Percentiles rank a stretch among this genome's conserved stretches.
Conservation (phyloP, 345 rosid species). For the Arabis alpina region DNA sequence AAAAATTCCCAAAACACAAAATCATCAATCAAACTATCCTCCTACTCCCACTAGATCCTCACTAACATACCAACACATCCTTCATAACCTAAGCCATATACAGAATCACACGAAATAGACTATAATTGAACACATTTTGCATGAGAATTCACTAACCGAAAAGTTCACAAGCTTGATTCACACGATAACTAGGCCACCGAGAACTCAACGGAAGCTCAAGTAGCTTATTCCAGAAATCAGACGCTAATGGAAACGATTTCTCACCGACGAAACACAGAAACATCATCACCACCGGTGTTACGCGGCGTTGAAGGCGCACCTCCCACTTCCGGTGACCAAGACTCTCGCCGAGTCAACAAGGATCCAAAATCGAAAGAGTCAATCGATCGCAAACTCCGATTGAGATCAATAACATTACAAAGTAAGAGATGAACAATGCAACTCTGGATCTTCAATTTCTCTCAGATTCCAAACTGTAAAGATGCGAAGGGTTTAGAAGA, state of each 20-base stretch:
- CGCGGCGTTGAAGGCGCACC: conserved; percentile 89
- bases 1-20: conserved; percentile 12
- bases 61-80: conserved; percentile 8
- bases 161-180: conserved; percentile 70
- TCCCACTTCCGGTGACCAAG: conserved; percentile 58
- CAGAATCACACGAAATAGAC: no score
- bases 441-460: conserved; percentile 37
- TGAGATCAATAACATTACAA: conserved; percentile 49
- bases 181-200: conserved; percentile 71
- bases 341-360: conserved; percentile 46
- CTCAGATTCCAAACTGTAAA: conserved; percentile 14
- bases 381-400: conserved; percentile 37
- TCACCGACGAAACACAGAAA: conserved; percentile 76
- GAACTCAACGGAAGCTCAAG: conserved; percentile 80
- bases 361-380: conserved; percentile 46
- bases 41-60: conserved; percentile 6
- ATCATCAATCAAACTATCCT: conserved; percentile 8
- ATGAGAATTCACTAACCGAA: conserved; percentile 59
- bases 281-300: conserved; percentile 53
- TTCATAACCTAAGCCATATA: neutral
- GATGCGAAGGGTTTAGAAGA: conserved; percentile 46
- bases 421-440: conserved; percentile 9
- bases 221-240: conserved; percentile 96
- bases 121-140: conserved; percentile 12
- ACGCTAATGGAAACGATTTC: conserved; percentile 79